Percentiles rank a stretch among this genome's conserved stretches.
Conservation (phyloP, 371 early-diverging fungal species). For the Mucor circinelloides region DNA sequence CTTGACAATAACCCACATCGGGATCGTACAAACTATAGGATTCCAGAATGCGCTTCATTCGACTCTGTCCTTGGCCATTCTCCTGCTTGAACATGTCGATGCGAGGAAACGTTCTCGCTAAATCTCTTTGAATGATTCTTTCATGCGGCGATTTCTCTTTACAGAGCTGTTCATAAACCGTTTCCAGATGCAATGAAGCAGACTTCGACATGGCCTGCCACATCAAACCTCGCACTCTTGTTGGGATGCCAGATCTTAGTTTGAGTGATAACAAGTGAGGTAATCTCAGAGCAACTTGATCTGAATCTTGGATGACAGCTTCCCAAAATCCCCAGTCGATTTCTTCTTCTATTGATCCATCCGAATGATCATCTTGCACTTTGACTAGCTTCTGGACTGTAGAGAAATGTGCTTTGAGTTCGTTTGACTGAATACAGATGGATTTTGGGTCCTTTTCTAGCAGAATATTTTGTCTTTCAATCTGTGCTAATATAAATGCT, state of each 20-base stretch:
- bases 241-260: constrained; percentile 83
- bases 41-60: constrained; percentile 81
- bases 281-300: constrained; percentile 54
- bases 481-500: constrained; percentile 55
- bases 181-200: constrained; percentile 76
- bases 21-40: constrained; percentile 91
- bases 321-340: constrained; percentile 95
- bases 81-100: constrained; percentile 84
- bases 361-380: constrained; percentile 13
- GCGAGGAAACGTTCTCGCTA: constrained; percentile 90
- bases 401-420: constrained; percentile 52
- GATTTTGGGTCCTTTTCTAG: constrained; percentile 63
- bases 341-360: constrained; percentile 32
- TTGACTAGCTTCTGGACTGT: constrained; percentile 50
- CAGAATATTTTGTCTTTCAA: constrained; percentile 61
- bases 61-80: constrained; percentile 84
- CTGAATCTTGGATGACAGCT: constrained; percentile 83
- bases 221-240: constrained; percentile 81
- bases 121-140: constrained; percentile 86
- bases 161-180: constrained; percentile 80
- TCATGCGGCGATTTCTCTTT: constrained; percentile 84
- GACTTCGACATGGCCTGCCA: constrained; percentile 92
- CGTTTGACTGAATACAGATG: constrained; percentile 54
- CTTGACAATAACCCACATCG: constrained; percentile 96
- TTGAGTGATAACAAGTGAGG: constrained; percentile 68